phyloP scores from a whole-genome alignment of 208 protist genomes.

The Sergeia podlipaevii region DNA sequence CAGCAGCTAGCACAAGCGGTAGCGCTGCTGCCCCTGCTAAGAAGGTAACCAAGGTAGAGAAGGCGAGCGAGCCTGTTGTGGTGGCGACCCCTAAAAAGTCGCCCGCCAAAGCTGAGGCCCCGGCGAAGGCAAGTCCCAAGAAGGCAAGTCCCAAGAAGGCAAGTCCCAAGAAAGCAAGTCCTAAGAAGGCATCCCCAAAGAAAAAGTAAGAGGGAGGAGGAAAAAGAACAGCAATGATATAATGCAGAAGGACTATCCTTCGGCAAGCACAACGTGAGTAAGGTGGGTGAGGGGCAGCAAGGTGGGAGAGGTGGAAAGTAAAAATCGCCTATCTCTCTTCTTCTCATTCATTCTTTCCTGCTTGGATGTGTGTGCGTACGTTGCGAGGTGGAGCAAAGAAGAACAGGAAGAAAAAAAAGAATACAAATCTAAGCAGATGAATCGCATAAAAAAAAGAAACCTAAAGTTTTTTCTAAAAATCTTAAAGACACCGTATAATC shows the following conservation, averaged over 20 bases:
- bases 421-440: not conserved
- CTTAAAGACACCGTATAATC: too few relatives aligned
- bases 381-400: too few relatives aligned
- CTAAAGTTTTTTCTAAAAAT: too few relatives aligned
- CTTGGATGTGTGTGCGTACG: too few relatives aligned
- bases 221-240: too few relatives aligned
- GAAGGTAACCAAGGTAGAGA: too few relatives aligned
- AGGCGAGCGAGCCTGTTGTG: not conserved
- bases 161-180: slow-evolving; percentile 3
- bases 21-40: not conserved
- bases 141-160: slow-evolving; percentile 10
- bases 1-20: not conserved
- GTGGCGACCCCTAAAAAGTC: not conserved
- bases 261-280: too few relatives aligned
- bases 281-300: too few relatives aligned
- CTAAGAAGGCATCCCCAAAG: slow-evolving; percentile 4
- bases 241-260: too few relatives aligned
- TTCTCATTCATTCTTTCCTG: not conserved
- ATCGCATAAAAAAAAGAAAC: too few relatives aligned
- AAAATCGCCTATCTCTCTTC: not conserved
- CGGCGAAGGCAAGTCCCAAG: not conserved
- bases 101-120: not conserved
- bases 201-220: too few relatives aligned
- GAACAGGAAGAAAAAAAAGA: not conserved
- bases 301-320: not conserved